Conservation (phyloP, 1,284 basidiomycete genomes). For the Neonothopanus nambi region DNA sequence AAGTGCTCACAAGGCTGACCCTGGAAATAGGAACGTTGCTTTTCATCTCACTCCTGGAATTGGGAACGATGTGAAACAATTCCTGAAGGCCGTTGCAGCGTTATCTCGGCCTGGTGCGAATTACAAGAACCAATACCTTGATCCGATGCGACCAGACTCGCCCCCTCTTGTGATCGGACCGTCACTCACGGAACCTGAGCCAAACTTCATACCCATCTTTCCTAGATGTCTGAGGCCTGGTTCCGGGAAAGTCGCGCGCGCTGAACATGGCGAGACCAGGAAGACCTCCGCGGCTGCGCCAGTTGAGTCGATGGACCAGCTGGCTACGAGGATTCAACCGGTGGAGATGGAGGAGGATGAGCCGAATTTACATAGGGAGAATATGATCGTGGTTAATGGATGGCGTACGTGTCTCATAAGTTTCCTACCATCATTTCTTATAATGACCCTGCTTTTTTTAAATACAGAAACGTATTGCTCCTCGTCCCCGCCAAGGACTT, state of each 20-base stretch:
- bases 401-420: conserved; percentile 64
- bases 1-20: background rate
- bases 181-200: conserved; percentile 16
- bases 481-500: conserved; percentile 24
- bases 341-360: conserved; percentile 36
- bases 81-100: conserved; percentile 10
- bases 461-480: conserved; percentile 30
- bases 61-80: conserved; percentile 7
- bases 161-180: conserved; percentile 29
- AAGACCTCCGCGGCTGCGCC: background rate
- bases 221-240: conserved; percentile 34
- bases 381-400: conserved; percentile 57
- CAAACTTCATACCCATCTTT: conserved; percentile 47
- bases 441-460: background rate
- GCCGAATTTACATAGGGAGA: conserved; percentile 41
- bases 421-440: background rate
- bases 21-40: conserved; percentile 1
- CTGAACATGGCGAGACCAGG: background rate
- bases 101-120: conserved; percentile 17
- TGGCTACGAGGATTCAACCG: background rate
- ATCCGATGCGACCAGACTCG: conserved; percentile 26
- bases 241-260: background rate
- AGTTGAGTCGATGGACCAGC: background rate
- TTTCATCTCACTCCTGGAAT: conserved; percentile 8
- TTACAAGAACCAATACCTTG: conserved; percentile 36